Base-by-base conservation (phyloP, 768 basidiomycete genomes). In the Agaricus subrufescens region DNA sequence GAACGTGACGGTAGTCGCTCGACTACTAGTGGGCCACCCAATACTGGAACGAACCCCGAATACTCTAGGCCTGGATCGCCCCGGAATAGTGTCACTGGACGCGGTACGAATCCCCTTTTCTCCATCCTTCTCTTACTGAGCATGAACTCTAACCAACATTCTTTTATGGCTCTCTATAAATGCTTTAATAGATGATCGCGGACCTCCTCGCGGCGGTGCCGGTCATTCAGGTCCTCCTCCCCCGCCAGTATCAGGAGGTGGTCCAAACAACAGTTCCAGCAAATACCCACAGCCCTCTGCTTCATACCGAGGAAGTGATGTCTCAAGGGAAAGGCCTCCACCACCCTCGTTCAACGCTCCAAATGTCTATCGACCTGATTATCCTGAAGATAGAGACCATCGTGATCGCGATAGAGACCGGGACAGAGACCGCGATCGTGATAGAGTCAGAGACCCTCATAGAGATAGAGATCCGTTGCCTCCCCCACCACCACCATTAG, bases 341-440 rank as follows among this genome's bases (percentile, higher is more conserved):
- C 50, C 58, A 29, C 40, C 19, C n/a, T 15, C 40, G n/a, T 15
- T 14, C 14, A 42, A 42, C n/a, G 40, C 40, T 40, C 52, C 58
- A 26, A 61, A 61, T 43, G 61, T 60, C 1, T 79, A 77, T 56
- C 70, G 77, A 44, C 68, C 77, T 26, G 74, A 78, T 31, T 61
- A 61, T 58, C 71, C 74, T 58, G 74, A 74, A 52, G 70, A 72
- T 56, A 67, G 75, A 56, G 69, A 75, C 25, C 47, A 68, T 56
- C 72, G 74, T 43, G 43, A 67, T 39, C 61, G 72, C 55, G 72
- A 73, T 49, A 59, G 73, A 40, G 72, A 74, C 54, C 15, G 53
- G 10, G 53, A 55, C 37, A 8, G 53, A 12, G 53, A 54, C 10
- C 11, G 44, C 5, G 53, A 47, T n/a, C 11, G 53, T 5, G 53